Base-by-base conservation (phyloP, 177 flowering plant genomes). In the Tripterygium wilfordii region DNA sequence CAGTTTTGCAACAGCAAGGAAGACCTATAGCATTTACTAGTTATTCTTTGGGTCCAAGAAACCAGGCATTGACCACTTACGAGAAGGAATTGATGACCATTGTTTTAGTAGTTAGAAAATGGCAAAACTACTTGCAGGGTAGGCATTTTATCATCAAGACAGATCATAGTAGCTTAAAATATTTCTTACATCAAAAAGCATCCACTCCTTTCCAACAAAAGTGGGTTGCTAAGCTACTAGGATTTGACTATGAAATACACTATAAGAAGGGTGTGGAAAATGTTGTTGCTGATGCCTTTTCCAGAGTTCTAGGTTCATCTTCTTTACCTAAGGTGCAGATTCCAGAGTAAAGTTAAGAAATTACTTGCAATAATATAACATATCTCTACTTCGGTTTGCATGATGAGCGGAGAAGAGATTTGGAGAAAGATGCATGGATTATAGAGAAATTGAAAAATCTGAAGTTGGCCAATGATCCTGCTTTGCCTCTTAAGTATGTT, bases 71-170 rank as follows among this genome's bases (percentile, higher is more conserved):
- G 7, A 7, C 12, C 8, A 30, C 42, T 1, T 60, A 65, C 21
- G 58, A 60, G 6, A 33, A 20, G 25, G 65, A 65, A 27, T 14
- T 61, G 18, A 1, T 54, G 16, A 62, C 50, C 1, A 5, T 65
- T 6, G 7, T 30, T 7, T 6, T 30, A 12, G 18, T 58, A 0
- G 10, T 61, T 13, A 13, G 23, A 4, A 55, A 55, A 26, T 65
- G 58, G 65, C 5, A 37, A 0, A 35, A 10, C 3, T 65, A 61
- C 7, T 16, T 61, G 4, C 1, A 48, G 10, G 49, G 42, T 0
- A 14, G 29, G 4, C 43, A 28, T 1, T 65, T 61, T 15, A 43
- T 43, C 0, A 29, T 67, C 0, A n/a, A 14, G 1, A 61, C 64
- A 0, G 60, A 62, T 24, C 56, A 67, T 0, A 17, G 36, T 1